Percentiles rank a stretch among this genome's conserved stretches.
phyloP scores from a whole-genome alignment of 2,329 filamentous ascomycete genomes.

The Parastagonospora nodorum region DNA sequence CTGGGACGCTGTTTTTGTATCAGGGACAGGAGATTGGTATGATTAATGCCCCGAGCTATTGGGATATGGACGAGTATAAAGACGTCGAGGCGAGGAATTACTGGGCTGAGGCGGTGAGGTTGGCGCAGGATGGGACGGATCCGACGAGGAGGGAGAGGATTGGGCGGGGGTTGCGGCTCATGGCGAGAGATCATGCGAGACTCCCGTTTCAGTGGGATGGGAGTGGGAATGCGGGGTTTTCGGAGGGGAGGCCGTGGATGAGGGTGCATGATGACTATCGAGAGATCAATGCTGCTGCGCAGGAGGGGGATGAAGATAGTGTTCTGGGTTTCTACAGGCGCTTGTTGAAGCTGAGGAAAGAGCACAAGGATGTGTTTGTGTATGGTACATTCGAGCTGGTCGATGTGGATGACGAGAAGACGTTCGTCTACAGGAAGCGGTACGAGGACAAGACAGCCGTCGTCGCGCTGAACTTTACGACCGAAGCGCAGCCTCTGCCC shows the following conservation, averaged over 20 bases:
- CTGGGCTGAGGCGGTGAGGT: slow-evolving; percentile 43
- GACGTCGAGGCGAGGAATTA: slow-evolving; percentile 63
- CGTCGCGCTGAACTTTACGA: slow-evolving; percentile 48
- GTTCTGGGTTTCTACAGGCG: slow-evolving; percentile 67
- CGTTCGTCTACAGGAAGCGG: slow-evolving; percentile 58
- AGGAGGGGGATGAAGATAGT: slow-evolving; percentile 55
- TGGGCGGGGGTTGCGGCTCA: slow-evolving; percentile 59
- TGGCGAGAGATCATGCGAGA: slow-evolving; percentile 71
- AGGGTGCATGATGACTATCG: slow-evolving; percentile 66
- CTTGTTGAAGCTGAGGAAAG: slow-evolving; percentile 65
- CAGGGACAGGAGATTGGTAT: slow-evolving; percentile 68
- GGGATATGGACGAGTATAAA: slow-evolving; percentile 63
- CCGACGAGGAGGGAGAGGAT: slow-evolving; percentile 40
- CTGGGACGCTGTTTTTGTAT: slow-evolving; percentile 64
- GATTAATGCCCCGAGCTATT: slow-evolving; percentile 58
- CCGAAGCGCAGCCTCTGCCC: slow-evolving; percentile 15
- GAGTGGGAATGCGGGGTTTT: slow-evolving; percentile 68
- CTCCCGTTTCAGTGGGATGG: slow-evolving; percentile 74
- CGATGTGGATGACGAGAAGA: slow-evolving; percentile 55
- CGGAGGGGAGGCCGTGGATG: slow-evolving; percentile 70
- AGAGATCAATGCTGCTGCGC: slow-evolving; percentile 62
- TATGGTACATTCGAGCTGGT: slow-evolving; percentile 68
- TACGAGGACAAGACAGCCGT: slow-evolving; percentile 38
- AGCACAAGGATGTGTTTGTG: slow-evolving; percentile 66
- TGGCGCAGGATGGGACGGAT: slow-evolving; percentile 35